Evolutionary conservation across 108 stramenopile species (phyloP).

Genomic region (Skeletonema grethae): DNA sequence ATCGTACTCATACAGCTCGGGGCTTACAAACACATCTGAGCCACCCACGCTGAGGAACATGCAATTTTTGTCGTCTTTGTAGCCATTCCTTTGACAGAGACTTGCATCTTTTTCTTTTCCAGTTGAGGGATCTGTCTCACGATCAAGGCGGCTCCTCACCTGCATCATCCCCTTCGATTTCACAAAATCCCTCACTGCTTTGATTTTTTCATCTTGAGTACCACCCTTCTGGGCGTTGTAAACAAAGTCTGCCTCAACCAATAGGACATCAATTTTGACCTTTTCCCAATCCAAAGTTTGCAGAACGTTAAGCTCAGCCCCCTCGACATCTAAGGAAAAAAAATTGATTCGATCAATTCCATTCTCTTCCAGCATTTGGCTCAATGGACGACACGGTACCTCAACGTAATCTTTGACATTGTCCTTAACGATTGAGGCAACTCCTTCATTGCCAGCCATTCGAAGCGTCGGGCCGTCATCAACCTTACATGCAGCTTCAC

Average conservation of each 20-base stretch:
- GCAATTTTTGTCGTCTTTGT: constrained; percentile 2
- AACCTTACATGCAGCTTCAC: no score
- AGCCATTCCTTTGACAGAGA: constrained; percentile 11
- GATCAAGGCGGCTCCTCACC: neutral
- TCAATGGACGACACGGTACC: constrained; percentile 58
- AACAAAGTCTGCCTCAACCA: no score
- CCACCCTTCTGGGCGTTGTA: no score
- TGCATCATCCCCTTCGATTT: constrained; percentile 9
- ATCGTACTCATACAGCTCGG: constrained; percentile 18
- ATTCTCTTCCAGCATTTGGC: constrained; percentile 37
- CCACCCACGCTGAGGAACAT: constrained; percentile 13
- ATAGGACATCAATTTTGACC: constrained; percentile 43
- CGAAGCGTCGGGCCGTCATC: no score
- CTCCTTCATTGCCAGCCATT: no score
- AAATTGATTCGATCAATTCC: constrained; percentile 39
- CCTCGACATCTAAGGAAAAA: constrained; percentile 75
- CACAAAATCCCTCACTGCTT: constrained; percentile 5
- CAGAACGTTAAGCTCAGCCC: constrained; percentile 59
- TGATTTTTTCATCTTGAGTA: constrained; percentile 1
- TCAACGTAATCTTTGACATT: constrained; percentile 33
- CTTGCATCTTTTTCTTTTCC: neutral
- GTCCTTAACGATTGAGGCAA: constrained; percentile 30
- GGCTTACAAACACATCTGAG: constrained; percentile 22
- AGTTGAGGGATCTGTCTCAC: neutral
- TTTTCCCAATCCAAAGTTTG: constrained; percentile 56